Conservation (phyloP, 345 rosid genomes). For the Populus nigra region DNA sequence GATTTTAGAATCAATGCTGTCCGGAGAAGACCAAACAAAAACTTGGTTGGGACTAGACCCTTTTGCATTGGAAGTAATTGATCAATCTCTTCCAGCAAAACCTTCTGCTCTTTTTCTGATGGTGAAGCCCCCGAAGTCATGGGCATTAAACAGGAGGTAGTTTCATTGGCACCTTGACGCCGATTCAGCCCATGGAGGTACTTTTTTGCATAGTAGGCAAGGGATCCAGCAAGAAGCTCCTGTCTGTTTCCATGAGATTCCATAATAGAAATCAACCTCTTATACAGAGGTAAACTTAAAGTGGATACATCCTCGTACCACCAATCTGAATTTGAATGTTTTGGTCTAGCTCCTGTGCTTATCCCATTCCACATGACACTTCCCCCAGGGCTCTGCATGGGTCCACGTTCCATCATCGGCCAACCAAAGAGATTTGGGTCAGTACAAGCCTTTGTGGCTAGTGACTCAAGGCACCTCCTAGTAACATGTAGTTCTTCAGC, state of each 20-base stretch:
- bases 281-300: conserved; percentile 69
- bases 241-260: conserved; percentile 73
- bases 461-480: conserved; percentile 72
- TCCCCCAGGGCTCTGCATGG: conserved; percentile 97
- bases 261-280: conserved; percentile 67
- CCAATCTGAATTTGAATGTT: conserved; percentile 77
- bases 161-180: conserved; percentile 59
- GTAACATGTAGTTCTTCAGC: conserved; percentile 74
- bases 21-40: conserved; percentile 79
- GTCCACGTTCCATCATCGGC: conserved; percentile 92
- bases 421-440: conserved; percentile 92
- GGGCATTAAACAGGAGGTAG: conserved; percentile 61
- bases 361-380: conserved; percentile 96
- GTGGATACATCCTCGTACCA: conserved; percentile 91
- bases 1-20: conserved; percentile 77
- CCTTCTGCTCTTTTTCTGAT: conserved; percentile 85
- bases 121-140: conserved; percentile 49
- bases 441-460: conserved; percentile 69
- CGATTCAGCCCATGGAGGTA: conserved; percentile 82
- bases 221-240: conserved; percentile 74
- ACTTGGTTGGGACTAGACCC: conserved; percentile 73
- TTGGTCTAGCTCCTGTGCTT: conserved; percentile 88
- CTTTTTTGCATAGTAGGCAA: conserved; percentile 67
- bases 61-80: conserved; percentile 69
- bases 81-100: conserved; percentile 71